phyloP scores from a whole-genome alignment of 371 early-diverging fungal genomes.

The Mucor piriformis region DNA sequence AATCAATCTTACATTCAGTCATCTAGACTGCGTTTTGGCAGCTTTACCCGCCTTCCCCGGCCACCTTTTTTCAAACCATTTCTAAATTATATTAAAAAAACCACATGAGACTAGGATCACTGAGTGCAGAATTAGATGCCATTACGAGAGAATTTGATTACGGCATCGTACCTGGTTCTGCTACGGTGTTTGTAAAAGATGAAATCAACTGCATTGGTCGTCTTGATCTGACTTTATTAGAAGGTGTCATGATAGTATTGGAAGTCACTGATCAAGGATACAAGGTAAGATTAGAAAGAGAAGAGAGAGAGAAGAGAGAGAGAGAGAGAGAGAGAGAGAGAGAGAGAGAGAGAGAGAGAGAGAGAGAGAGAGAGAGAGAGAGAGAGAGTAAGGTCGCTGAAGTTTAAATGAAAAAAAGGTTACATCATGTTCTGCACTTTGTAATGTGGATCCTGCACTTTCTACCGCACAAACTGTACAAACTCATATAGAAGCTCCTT shows the following conservation, averaged over 20 bases:
- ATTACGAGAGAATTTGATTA: constrained; percentile 43
- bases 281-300: constrained; percentile 26
- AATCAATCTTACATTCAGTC: no score
- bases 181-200: constrained; percentile 46
- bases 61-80: no score
- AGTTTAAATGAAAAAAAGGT: constrained; percentile 17
- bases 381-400: background rate
- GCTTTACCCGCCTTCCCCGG: no score
- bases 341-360: background rate
- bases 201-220: constrained; percentile 33
- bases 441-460: constrained; percentile 18
- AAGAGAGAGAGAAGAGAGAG: background rate
- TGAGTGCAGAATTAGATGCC: constrained; percentile 22
- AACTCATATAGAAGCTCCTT: constrained; percentile 26
- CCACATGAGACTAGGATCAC: constrained; percentile 15
- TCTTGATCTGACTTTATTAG: constrained; percentile 43
- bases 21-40: no score
- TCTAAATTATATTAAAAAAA: no score
- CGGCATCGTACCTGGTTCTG: constrained; percentile 53
- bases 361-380: background rate
- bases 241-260: constrained; percentile 44
- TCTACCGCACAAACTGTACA: constrained; percentile 30
- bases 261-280: constrained; percentile 42
- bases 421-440: constrained; percentile 37
- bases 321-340: background rate